Base-by-base conservation (phyloP, 116 monocot species). In the Cymodocea nodosa region DNA sequence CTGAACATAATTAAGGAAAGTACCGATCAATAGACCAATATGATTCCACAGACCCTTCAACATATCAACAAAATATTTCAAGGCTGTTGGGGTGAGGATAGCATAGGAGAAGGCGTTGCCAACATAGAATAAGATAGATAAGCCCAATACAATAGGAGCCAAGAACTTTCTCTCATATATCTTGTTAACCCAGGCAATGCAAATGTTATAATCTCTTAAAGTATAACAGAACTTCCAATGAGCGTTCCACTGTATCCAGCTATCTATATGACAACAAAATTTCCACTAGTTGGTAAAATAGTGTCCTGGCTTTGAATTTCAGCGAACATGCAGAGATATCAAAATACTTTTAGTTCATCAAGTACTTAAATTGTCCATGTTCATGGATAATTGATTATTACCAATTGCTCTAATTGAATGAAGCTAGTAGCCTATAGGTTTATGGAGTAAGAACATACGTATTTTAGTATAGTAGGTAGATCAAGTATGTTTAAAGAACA, bases 1-100 rank as follows among this genome's bases (percentile, higher is more conserved):
- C 87, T 94, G 76, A 94, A 90, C 90, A 94, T n/a, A n/a, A n/a
- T n/a, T 77, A 52, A 94, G 94, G 34, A 94, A 94, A 94, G 69
- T 94, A 89, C 66, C 89, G 94, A 72, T 94, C 94, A 22, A 94
- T 94, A 10, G 94, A 94, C 94, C 94, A 89, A 14, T 89, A 18
- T 4, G 94, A 94, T 60, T 94, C 94, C 24, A 94, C 94, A 0
- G 85, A 87, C 15, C 94, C 90, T 77, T 89, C 90, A 2, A 84
- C 94, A 79, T 94, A 64, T 62, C 84, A 23, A 94, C 84, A 52
- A 94, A 94, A 81, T 90, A 94, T 52, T 74, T 90, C 75, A 94
- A 77, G 48, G 94, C 94, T 48, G 90, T 90, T 35, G 94, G 90
- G 30, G 73, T 68, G 10, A 94, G 83, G 69, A 89, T 72, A 34